A percentile compares a stretch with the other conserved stretches of the same genome.
Conservation (phyloP, 495 filamentous ascomycete species). For the Lentithecium fluviatile region DNA sequence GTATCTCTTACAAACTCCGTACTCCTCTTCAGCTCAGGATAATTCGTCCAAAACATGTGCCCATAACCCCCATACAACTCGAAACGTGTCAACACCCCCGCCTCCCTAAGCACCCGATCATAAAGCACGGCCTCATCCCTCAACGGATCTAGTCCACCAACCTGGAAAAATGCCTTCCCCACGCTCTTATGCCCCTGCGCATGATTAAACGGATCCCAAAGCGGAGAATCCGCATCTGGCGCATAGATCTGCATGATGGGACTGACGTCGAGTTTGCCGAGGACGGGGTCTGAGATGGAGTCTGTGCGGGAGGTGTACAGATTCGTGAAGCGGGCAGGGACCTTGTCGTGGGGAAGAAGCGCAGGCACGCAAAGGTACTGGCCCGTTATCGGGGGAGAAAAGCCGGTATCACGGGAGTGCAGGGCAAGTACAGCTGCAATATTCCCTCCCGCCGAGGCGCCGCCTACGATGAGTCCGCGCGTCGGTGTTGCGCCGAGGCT, state of each 20-base stretch:
- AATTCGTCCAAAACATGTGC: slow-evolving; percentile 38
- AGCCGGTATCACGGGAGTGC: slow-evolving; percentile 18
- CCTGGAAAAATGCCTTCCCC: slow-evolving; percentile 44
- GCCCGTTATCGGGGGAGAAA: slow-evolving; percentile 31
- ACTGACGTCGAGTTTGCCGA: slow-evolving; percentile 1
- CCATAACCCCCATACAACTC: slow-evolving; percentile 32
- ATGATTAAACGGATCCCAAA: slow-evolving; percentile 36
- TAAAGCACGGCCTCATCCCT: slow-evolving; percentile 42
- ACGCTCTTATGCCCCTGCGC: slow-evolving; percentile 15
- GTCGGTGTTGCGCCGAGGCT: slow-evolving; percentile 19
- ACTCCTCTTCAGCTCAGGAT: slow-evolving; percentile 28
- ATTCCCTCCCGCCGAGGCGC: slow-evolving; percentile 34
- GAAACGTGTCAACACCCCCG: slow-evolving; percentile 30
- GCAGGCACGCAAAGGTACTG: slow-evolving; percentile 33
- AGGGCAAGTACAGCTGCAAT: slow-evolving; percentile 31
- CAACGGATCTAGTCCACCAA: slow-evolving; percentile 44
- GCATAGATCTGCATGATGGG: slow-evolving; percentile 7
- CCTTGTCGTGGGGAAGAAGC: slow-evolving; percentile 13
- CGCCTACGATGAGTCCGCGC: slow-evolving; percentile 33
- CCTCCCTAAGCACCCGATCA: slow-evolving; percentile 33
- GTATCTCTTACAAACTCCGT: slow-evolving; percentile 30
- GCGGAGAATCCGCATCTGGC: slow-evolving; percentile 11
- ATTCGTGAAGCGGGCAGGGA: slow-evolving; percentile 7
- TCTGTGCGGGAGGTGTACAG: slow-evolving; percentile 12
- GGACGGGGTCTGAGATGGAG: slow-evolving; percentile 18